phyloP scores from a whole-genome alignment of 1,284 basidiomycete genomes.

The Kwoniella shivajii region DNA sequence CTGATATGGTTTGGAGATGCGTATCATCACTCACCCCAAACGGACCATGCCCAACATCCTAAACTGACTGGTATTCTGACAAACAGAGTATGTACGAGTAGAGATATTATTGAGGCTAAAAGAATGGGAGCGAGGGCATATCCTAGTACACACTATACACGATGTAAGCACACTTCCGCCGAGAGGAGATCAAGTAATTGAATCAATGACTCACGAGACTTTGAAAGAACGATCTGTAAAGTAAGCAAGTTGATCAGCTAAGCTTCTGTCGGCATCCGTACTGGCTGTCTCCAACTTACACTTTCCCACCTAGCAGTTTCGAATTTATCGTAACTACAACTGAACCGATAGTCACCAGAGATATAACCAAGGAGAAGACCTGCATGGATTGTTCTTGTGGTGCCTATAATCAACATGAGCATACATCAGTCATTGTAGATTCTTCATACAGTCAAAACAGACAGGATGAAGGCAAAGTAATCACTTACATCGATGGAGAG shows the following conservation, averaged over 20 bases:
- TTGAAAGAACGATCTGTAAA: slow-evolving; percentile 85
- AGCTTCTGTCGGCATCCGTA: not conserved
- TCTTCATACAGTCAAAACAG: too few species aligned
- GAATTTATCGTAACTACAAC: slow-evolving; percentile 89
- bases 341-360: slow-evolving; percentile 84
- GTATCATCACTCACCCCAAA: slow-evolving; percentile 74
- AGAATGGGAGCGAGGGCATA: slow-evolving; percentile 90
- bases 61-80: slow-evolving; percentile 81
- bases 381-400: slow-evolving; percentile 78
- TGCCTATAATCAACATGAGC: too few species aligned
- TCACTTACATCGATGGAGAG: slow-evolving; percentile 78
- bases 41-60: slow-evolving; percentile 87
- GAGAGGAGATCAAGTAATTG: not conserved
- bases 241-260: not conserved
- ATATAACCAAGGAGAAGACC: slow-evolving; percentile 88
- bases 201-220: slow-evolving; percentile 59
- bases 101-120: slow-evolving; percentile 81
- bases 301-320: slow-evolving; percentile 91
- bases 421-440: too few species aligned
- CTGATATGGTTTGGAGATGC: not conserved
- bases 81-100: slow-evolving; percentile 82
- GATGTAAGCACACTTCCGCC: not conserved
- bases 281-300: slow-evolving; percentile 61
- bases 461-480: not conserved
- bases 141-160: slow-evolving; percentile 69